These are phyloP conservation scores for Acacia crassicarpa DNA, from an alignment of 306 rosid genomes.

Conservation along the genomic window DNA sequence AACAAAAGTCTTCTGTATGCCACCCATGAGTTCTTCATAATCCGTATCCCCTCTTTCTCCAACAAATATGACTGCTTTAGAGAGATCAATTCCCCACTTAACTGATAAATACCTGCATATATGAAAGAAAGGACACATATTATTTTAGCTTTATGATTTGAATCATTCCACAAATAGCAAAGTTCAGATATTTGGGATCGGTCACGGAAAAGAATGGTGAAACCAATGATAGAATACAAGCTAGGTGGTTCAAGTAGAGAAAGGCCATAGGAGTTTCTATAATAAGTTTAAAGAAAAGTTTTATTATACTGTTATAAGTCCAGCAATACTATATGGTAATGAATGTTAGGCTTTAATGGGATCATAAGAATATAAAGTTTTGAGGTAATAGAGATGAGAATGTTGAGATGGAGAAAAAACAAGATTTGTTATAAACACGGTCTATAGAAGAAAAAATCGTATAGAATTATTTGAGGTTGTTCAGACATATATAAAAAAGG, in stretches of 20 bases:
- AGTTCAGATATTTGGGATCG: neutral
- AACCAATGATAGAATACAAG: neutral
- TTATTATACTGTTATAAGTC: neutral
- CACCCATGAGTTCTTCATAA: constrained; percentile 64
- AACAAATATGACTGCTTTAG: constrained; percentile 56
- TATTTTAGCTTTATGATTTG: neutral
- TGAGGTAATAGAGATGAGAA: neutral
- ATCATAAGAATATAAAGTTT: neutral
- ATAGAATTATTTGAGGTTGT: neutral
- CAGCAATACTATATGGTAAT: neutral
- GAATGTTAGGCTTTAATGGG: neutral
- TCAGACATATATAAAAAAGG: neutral
- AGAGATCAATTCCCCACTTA: constrained; percentile 79
- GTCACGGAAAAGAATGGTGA: neutral
- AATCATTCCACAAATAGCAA: neutral
- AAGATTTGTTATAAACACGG: neutral
- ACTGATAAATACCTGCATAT: constrained; percentile 69
- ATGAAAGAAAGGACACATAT: neutral
- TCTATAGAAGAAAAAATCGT: neutral
- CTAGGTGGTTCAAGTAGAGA: neutral
- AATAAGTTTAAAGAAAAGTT: neutral
- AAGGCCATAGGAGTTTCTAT: neutral
- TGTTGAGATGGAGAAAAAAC: neutral
- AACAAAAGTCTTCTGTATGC: constrained; percentile 69
- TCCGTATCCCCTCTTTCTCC: constrained; percentile 87